Conservation (phyloP, 208 protist genomes). For the Leishmania arabica region DNA sequence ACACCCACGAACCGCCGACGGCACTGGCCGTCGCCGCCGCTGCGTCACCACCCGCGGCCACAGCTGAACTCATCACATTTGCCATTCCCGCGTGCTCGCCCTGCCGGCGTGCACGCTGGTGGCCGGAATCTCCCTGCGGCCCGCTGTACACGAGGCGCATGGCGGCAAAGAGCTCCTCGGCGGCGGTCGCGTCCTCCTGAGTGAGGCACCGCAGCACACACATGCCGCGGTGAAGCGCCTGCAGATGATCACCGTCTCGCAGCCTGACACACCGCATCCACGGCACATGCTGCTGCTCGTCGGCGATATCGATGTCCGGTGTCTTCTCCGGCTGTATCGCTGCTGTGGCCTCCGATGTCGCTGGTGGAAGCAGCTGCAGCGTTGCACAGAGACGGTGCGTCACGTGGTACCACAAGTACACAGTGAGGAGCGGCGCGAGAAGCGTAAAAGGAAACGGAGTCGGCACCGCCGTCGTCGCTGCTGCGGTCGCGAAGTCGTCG, state of each 20-base stretch:
- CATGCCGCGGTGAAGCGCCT: constrained; percentile 19
- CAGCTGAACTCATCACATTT: background rate
- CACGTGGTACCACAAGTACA: constrained; percentile 36
- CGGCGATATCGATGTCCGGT: background rate
- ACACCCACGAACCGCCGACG: background rate
- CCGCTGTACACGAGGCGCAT: constrained; percentile 18
- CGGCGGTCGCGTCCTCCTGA: constrained; percentile 8
- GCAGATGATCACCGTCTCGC: constrained; percentile 5
- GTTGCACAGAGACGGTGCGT: constrained; percentile 19
- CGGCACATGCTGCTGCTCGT: background rate
- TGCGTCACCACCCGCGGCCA: background rate
- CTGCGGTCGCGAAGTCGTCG: background rate
- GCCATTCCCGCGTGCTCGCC: background rate
- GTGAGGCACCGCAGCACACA: constrained; percentile 31
- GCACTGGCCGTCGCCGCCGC: background rate
- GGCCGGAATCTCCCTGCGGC: background rate
- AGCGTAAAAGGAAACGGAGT: constrained; percentile 24
- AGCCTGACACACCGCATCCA: constrained; percentile 11
- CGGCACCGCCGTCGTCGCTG: background rate
- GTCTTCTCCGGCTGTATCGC: background rate
- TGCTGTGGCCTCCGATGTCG: background rate
- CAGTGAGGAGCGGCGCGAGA: constrained; percentile 25
- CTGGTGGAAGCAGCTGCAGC: constrained; percentile 16
- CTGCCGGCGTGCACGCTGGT: background rate
- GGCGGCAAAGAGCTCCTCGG: constrained; percentile 29